These are phyloP conservation scores for Podospora australis DNA, from an alignment of 495 filamentous ascomycete genomes.

Conservation along the genomic window DNA sequence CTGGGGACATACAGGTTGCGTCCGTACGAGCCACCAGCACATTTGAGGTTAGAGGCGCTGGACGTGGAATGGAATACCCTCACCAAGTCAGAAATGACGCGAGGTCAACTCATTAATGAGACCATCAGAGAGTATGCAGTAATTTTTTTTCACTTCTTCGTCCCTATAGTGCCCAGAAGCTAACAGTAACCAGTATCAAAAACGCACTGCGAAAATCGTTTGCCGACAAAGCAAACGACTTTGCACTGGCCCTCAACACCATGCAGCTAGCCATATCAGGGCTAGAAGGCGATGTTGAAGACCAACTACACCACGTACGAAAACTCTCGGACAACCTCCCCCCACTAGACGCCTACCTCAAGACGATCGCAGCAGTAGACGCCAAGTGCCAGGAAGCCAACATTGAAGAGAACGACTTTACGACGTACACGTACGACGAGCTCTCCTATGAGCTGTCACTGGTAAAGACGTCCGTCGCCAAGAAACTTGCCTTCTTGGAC, in stretches of 20 bases:
- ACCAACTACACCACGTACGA: conserved; percentile 80
- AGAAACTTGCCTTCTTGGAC: conserved; percentile 93
- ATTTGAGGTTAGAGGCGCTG: conserved; percentile 69
- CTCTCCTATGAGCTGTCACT: conserved; percentile 88
- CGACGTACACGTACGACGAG: conserved; percentile 95
- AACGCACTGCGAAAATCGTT: conserved; percentile 86
- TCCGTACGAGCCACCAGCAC: conserved; percentile 80
- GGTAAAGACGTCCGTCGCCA: conserved; percentile 82
- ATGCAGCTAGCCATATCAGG: conserved; percentile 88
- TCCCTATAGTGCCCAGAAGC: background rate
- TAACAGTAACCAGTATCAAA: conserved; percentile 62
- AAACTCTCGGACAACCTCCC: conserved; percentile 72
- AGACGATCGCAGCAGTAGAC: conserved; percentile 74
- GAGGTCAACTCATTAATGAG: conserved; percentile 92
- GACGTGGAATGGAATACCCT: conserved; percentile 76
- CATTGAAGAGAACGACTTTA: conserved; percentile 98
- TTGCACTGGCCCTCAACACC: conserved; percentile 88
- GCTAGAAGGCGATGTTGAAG: conserved; percentile 90
- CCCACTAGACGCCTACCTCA: conserved; percentile 80
- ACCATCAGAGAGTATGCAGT: conserved; percentile 78
- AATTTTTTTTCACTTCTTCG: background rate
- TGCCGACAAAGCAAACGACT: conserved; percentile 95
- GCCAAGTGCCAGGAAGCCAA: conserved; percentile 91
- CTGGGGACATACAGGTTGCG: conserved; percentile 87
- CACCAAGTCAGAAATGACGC: conserved; percentile 72